These are phyloP conservation scores for Corylus avellana DNA, from an alignment of 306 rosid species.

Conservation along the genomic window DNA sequence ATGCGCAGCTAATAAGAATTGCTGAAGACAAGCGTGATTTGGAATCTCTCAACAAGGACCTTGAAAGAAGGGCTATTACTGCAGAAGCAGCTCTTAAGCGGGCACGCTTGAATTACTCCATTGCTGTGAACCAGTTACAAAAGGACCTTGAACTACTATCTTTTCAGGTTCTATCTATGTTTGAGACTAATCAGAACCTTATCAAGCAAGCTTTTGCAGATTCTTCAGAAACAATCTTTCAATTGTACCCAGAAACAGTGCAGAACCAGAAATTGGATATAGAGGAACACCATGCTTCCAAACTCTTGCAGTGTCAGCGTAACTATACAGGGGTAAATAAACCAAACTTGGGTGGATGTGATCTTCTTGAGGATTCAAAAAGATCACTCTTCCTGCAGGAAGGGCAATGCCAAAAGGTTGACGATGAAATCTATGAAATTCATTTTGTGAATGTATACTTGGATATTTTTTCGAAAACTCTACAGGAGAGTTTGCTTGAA, in stretches of 20 bases:
- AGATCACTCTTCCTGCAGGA: conserved; percentile 75
- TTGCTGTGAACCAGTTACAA: conserved; percentile 92
- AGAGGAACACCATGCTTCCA: conserved; percentile 46
- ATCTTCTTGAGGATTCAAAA: conserved; percentile 65
- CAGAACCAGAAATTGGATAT: conserved; percentile 41
- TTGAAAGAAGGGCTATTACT: conserved; percentile 81
- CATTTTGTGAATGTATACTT: conserved; percentile 69
- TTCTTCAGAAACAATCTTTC: conserved; percentile 57
- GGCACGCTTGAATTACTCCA: conserved; percentile 95
- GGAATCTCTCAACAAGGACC: conserved; percentile 69
- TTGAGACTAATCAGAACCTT: conserved; percentile 89
- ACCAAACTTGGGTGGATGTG: conserved; percentile 56
- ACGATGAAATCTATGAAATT: conserved; percentile 80
- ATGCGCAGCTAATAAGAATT: conserved; percentile 60
- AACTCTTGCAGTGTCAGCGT: conserved; percentile 46
- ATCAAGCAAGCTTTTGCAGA: conserved; percentile 76
- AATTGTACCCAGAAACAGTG: conserved; percentile 39
- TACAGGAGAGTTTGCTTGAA: conserved; percentile 76
- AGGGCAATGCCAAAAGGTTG: conserved; percentile 80
- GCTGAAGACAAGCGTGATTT: conserved; percentile 67
- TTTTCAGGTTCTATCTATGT: conserved; percentile 83
- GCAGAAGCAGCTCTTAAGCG: conserved; percentile 94
- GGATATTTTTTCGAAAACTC: conserved; percentile 79
- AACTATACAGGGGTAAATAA: conserved; percentile 48
- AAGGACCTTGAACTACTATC: conserved; percentile 95